These are phyloP conservation scores for Metschnikowia lochheadii DNA, from an alignment of 805 yeast species.

Conservation along the genomic window DNA sequence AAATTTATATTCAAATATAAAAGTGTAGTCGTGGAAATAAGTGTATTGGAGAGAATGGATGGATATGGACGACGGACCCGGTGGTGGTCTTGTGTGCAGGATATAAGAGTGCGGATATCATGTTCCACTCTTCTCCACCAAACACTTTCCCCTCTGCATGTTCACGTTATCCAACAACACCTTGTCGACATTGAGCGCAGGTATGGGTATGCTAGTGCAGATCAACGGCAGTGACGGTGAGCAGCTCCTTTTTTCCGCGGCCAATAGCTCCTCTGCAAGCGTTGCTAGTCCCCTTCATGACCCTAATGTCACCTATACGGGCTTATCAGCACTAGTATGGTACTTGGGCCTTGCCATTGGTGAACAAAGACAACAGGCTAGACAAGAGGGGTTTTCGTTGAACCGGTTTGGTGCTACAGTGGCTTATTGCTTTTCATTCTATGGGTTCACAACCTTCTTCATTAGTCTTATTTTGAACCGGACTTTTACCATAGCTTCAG, in stretches of 20 bases:
- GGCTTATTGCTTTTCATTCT: conserved; percentile 32
- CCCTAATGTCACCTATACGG: background rate
- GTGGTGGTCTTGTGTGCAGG: background rate
- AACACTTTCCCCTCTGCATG: background rate
- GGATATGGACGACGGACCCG: no score
- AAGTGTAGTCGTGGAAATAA: no score
- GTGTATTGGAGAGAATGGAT: no score
- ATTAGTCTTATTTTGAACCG: conserved; percentile 38
- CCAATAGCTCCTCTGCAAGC: background rate
- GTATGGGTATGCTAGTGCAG: background rate
- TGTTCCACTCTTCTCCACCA: background rate
- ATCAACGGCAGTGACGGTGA: background rate
- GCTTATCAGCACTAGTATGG: background rate
- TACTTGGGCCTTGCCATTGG: conserved; percentile 13
- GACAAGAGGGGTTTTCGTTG: conserved; percentile 10
- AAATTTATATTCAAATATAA: no score
- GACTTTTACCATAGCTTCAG: conserved; percentile 36
- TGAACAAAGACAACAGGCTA: conserved; percentile 11
- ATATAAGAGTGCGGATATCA: background rate
- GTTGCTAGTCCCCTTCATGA: background rate
- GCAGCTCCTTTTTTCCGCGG: background rate
- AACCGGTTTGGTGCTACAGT: conserved; percentile 21
- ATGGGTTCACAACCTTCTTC: conserved; percentile 35
- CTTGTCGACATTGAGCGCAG: background rate
- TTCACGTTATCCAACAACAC: conserved; percentile 2